Evolutionary conservation across 2,329 filamentous ascomycete genomes (phyloP).

Genomic region (Diplocarpon mali): DNA sequence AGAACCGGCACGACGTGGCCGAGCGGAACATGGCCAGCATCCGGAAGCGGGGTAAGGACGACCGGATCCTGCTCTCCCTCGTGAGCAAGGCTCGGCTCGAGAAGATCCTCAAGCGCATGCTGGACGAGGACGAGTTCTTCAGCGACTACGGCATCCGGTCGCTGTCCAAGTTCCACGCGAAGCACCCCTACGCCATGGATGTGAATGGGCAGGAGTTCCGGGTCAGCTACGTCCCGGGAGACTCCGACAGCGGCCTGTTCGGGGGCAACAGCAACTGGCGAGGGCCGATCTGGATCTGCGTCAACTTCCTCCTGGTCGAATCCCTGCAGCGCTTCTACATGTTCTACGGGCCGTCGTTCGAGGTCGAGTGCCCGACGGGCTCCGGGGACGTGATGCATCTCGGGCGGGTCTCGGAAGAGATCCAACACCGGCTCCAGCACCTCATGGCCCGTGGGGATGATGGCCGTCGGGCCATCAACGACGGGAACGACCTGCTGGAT

Average conservation of each 20-base stretch:
- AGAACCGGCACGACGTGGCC: conserved; percentile 75
- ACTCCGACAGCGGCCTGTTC: conserved; percentile 90
- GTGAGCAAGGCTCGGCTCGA: conserved; percentile 88
- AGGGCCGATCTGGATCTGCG: conserved; percentile 89
- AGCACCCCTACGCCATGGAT: conserved; percentile 88
- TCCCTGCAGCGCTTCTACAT: conserved; percentile 92
- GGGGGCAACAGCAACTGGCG: conserved; percentile 98
- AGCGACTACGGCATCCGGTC: conserved; percentile 85
- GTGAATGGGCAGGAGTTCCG: conserved; percentile 85
- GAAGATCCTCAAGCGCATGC: conserved; percentile 82
- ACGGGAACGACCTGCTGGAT: conserved; percentile 73
- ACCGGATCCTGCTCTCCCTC: conserved; percentile 77
- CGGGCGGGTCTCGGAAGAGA: conserved; percentile 85
- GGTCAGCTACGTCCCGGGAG: conserved; percentile 85
- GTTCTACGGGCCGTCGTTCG: conserved; percentile 81
- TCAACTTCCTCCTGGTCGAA: conserved; percentile 91
- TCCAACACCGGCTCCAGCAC: conserved; percentile 90
- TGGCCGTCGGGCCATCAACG: conserved; percentile 80
- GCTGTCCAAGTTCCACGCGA: conserved; percentile 81
- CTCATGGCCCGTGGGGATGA: conserved; percentile 77
- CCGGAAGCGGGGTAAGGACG: conserved; percentile 76
- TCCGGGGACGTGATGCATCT: conserved; percentile 94
- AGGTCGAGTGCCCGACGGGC: conserved; percentile 88
- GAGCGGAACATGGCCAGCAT: conserved; percentile 94
- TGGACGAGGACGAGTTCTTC: conserved; percentile 88